Evolutionary conservation across 176 grass and related monocot genomes (phyloP).

Genomic region (Rhynchospora pubera): DNA sequence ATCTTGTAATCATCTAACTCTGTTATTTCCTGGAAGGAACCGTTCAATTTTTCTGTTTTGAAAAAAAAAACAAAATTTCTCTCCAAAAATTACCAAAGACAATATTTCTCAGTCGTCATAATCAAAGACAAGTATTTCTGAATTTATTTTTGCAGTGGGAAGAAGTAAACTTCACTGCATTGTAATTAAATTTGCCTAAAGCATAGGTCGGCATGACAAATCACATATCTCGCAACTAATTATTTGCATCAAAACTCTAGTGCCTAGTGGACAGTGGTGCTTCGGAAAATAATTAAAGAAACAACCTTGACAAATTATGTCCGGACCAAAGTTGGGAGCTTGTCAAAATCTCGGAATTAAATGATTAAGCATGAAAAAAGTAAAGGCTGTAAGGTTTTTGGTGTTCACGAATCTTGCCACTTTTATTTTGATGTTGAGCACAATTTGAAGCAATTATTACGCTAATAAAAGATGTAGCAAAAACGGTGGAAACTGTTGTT

Average conservation of each 20-base stretch:
- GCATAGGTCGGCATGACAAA: background rate
- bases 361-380: slow-evolving; percentile 10
- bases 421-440: background rate
- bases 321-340: background rate
- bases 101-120: no score
- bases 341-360: slow-evolving; percentile 2
- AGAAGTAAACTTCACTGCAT: background rate
- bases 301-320: background rate
- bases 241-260: background rate
- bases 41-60: no score
- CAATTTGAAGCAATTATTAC: background rate
- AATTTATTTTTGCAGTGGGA: background rate
- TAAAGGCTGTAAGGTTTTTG: background rate
- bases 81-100: no score
- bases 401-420: background rate
- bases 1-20: no score
- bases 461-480: background rate
- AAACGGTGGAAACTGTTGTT: background rate
- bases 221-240: background rate
- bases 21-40: no score
- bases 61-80: no score
- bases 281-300: background rate
- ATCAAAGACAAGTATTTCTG: no score
- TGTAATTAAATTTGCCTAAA: background rate
- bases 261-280: background rate